These are phyloP conservation scores for Thraustochytrium striatum DNA, from an alignment of 352 stramenopile genomes.

Conservation along the genomic window DNA sequence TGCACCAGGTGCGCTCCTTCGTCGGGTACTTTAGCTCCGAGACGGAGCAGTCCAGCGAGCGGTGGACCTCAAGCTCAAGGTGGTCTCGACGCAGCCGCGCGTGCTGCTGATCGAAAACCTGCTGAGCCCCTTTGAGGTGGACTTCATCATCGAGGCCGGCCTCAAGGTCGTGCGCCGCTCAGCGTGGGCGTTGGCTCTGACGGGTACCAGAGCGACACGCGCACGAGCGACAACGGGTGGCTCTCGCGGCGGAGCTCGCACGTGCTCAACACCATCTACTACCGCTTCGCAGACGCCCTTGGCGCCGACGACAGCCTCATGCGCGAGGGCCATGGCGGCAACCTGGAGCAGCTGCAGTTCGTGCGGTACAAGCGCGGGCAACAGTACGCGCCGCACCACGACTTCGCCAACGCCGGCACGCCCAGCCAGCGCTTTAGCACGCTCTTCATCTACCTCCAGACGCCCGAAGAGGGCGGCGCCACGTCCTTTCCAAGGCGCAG, in stretches of 20 bases:
- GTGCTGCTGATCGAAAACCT: constrained; percentile 68
- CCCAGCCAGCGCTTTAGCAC: constrained; percentile 64
- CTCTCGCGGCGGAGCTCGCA: constrained; percentile 58
- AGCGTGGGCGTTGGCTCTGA: constrained; percentile 53
- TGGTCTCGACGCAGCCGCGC: constrained; percentile 57
- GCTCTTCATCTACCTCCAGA: constrained; percentile 66
- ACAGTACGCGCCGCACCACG: constrained; percentile 53
- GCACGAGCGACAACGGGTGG: constrained; percentile 65
- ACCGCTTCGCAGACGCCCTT: constrained; percentile 61
- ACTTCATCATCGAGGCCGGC: constrained; percentile 63
- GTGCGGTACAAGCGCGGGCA: constrained; percentile 59
- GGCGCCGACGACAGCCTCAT: constrained; percentile 61
- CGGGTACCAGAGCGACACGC: constrained; percentile 53
- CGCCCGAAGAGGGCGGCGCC: constrained; percentile 54
- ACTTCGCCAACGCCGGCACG: constrained; percentile 54
- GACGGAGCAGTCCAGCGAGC: not conserved
- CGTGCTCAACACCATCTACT: constrained; percentile 63
- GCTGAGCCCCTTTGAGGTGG: constrained; percentile 60
- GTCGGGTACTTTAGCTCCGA: constrained; percentile 21
- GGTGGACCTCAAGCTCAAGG: constrained; percentile 45
- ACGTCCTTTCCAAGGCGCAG: constrained; percentile 58
- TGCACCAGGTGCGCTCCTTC: constrained; percentile 34
- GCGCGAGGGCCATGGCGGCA: constrained; percentile 45
- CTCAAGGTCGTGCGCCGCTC: constrained; percentile 57
- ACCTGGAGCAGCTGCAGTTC: constrained; percentile 64